Conservation (phyloP, 768 basidiomycete species). For the Trametes punicea region DNA sequence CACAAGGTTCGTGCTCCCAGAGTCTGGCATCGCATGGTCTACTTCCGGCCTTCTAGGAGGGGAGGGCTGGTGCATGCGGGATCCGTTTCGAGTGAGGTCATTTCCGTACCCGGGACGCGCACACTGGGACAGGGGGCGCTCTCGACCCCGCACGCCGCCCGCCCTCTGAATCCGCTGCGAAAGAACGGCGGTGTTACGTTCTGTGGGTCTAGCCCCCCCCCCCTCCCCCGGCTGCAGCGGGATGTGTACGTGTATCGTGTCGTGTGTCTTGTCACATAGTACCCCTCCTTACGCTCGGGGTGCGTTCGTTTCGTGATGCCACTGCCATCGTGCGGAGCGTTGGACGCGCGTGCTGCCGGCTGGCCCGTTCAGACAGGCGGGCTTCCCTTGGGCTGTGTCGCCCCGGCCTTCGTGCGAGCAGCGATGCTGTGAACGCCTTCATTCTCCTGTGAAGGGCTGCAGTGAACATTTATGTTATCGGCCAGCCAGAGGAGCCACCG, state of each 20-base stretch:
- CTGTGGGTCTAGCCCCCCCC: slow-evolving; percentile 12
- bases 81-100: slow-evolving; percentile 13
- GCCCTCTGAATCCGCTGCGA: slow-evolving; percentile 6
- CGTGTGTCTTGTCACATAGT: slow-evolving; percentile 7
- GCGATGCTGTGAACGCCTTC: not conserved
- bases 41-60: not conserved
- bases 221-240: no score
- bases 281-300: slow-evolving; percentile 11
- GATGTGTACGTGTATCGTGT: slow-evolving; percentile 5
- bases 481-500: not conserved
- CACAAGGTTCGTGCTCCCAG: slow-evolving; percentile 9
- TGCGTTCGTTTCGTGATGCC: not conserved
- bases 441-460: slow-evolving; percentile 1
- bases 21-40: not conserved
- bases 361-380: not conserved
- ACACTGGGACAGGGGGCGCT: not conserved
- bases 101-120: slow-evolving; percentile 12
- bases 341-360: not conserved
- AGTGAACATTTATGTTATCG: not conserved
- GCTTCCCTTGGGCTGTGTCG: not conserved
- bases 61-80: slow-evolving; percentile 1
- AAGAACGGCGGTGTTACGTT: not conserved
- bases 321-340: not conserved
- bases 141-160: slow-evolving; percentile 7
- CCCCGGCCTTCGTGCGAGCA: not conserved